Evolutionary conservation across 345 rosid genomes (phyloP).

Genomic region (Gossypium raimondii): DNA sequence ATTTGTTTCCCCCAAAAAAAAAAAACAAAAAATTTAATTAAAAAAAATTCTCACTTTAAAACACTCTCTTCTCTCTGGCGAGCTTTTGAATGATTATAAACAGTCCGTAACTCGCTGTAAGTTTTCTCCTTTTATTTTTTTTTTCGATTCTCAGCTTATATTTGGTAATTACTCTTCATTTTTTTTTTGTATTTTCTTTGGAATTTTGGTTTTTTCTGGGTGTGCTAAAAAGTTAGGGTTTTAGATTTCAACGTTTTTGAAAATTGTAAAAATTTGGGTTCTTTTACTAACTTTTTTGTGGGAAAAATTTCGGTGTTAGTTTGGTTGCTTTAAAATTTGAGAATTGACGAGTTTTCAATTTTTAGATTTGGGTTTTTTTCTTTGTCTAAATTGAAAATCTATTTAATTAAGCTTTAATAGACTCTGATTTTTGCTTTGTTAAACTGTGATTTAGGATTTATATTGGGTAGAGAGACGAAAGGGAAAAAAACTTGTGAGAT

Average conservation of each 20-base stretch:
- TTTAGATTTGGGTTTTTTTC: constrained; percentile 12
- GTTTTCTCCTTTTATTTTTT: background rate
- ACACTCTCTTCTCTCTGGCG: background rate
- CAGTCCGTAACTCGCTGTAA: constrained; percentile 27
- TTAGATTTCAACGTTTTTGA: background rate
- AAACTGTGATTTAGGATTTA: constrained; percentile 5
- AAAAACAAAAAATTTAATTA: background rate
- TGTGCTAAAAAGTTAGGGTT: constrained; percentile 9
- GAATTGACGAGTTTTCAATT: constrained; percentile 6
- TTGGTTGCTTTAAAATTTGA: constrained; percentile 19
- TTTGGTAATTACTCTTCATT: background rate
- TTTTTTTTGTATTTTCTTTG: background rate
- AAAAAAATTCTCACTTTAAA: background rate
- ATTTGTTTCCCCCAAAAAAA: constrained; percentile 1
- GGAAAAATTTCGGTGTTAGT: constrained; percentile 1
- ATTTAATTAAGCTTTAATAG: background rate
- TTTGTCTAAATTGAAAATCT: background rate
- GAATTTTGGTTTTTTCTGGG: background rate
- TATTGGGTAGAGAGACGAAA: background rate
- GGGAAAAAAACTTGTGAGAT: background rate
- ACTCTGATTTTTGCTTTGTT: background rate
- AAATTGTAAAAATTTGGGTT: background rate
- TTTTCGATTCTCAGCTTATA: background rate
- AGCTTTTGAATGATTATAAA: background rate
- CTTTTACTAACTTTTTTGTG: background rate